phyloP scores from a whole-genome alignment of 2,329 filamentous ascomycete species.

The Ceratocystis cacaofunesta region DNA sequence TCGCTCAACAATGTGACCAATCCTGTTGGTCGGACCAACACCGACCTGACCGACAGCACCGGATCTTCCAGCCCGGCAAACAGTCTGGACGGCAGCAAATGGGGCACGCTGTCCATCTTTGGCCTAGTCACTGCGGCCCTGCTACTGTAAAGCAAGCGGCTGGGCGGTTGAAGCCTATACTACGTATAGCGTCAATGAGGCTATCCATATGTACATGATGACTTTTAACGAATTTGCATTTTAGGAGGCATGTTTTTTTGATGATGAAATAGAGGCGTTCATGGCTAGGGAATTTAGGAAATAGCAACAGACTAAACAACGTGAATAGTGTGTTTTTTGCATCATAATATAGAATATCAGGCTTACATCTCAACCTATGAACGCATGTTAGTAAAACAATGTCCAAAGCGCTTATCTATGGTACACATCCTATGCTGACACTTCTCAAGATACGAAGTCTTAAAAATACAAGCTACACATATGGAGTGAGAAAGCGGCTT shows the following conservation, averaged over 20 bases:
- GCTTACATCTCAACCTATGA: too few relatives aligned
- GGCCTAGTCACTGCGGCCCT: not conserved
- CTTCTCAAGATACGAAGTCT: too few relatives aligned
- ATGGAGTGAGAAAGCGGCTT: too few relatives aligned
- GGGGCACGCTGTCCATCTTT: constrained; percentile 2
- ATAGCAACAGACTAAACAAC: not conserved
- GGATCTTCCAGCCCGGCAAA: not conserved
- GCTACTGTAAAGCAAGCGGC: not conserved
- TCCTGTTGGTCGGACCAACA: constrained; percentile 11
- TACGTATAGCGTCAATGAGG: not conserved
- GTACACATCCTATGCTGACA: too few relatives aligned
- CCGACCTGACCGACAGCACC: constrained; percentile 11
- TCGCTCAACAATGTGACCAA: constrained; percentile 38
- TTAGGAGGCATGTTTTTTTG: not conserved
- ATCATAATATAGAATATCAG: not conserved
- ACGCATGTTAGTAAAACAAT: not conserved
- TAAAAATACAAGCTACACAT: too few relatives aligned
- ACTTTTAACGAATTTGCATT: not conserved
- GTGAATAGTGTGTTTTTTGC: not conserved
- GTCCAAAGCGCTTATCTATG: not conserved
- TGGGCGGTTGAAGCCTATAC: not conserved
- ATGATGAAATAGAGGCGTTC: not conserved
- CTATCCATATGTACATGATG: not conserved
- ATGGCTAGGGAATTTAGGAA: not conserved
- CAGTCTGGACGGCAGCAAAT: not conserved